These are phyloP conservation scores for Epithemia pelagica DNA, from an alignment of 108 stramenopile species.

Conservation along the genomic window DNA sequence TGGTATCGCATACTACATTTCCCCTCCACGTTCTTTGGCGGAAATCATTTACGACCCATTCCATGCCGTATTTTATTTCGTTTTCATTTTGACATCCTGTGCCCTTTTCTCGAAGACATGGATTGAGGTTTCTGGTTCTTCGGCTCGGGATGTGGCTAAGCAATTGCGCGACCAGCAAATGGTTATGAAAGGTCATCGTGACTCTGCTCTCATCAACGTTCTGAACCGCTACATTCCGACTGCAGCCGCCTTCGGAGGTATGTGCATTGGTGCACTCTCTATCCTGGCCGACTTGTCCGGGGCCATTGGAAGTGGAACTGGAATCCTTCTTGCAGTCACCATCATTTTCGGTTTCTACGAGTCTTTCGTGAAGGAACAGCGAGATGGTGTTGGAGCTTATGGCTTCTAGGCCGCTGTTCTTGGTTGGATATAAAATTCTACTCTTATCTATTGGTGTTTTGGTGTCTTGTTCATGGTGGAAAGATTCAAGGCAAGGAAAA, in stretches of 20 bases:
- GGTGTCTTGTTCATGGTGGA: slow-evolving; percentile 1
- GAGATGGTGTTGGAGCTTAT: slow-evolving; percentile 61
- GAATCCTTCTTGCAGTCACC: slow-evolving; percentile 96
- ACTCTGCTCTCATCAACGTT: slow-evolving; percentile 91
- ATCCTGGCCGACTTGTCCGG: slow-evolving; percentile 98
- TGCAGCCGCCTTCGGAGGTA: slow-evolving; percentile 98
- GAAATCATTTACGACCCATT: slow-evolving; percentile 98
- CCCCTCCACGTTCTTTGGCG: slow-evolving; percentile 86
- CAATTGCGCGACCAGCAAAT: slow-evolving; percentile 97
- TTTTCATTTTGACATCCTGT: slow-evolving; percentile 95
- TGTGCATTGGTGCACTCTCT: slow-evolving; percentile 98
- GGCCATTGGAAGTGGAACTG: slow-evolving; percentile 98
- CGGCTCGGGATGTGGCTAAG: slow-evolving; percentile 97
- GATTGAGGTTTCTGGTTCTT: slow-evolving; percentile 98
- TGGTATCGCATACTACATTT: slow-evolving; percentile 99
- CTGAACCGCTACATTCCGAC: slow-evolving; percentile 98
- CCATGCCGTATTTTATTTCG: slow-evolving; percentile 96
- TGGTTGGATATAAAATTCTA: slow-evolving; percentile 4
- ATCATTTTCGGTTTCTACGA: slow-evolving; percentile 98
- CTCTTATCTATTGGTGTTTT: background rate
- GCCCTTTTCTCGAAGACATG: slow-evolving; percentile 98
- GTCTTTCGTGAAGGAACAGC: slow-evolving; percentile 85
- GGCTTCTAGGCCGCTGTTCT: slow-evolving; percentile 34
- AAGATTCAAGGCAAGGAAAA: background rate
- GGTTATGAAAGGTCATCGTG: slow-evolving; percentile 99